These are phyloP conservation scores for Collybiopsis luxurians DNA, from an alignment of 768 basidiomycete species.

Conservation along the genomic window DNA sequence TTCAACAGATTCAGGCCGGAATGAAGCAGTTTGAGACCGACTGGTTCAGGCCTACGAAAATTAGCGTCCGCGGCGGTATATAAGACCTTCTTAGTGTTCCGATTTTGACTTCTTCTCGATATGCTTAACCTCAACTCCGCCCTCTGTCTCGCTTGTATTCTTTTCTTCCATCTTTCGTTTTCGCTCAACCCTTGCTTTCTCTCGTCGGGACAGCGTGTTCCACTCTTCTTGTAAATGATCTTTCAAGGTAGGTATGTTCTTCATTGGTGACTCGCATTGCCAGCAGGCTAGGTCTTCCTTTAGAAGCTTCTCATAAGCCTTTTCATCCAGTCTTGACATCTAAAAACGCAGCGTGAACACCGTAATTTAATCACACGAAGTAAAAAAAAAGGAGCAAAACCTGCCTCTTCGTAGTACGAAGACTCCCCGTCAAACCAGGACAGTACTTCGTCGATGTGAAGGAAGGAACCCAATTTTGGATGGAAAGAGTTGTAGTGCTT, in stretches of 20 bases:
- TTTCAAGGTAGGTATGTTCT: conserved; percentile 75
- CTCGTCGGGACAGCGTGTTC: conserved; percentile 43
- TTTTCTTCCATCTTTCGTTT: conserved; percentile 39
- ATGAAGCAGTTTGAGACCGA: too few species aligned
- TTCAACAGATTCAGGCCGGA: too few species aligned
- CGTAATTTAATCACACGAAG: too few species aligned
- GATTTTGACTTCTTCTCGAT: conserved; percentile 4
- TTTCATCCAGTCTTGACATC: conserved; percentile 52
- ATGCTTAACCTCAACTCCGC: background rate
- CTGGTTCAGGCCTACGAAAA: too few species aligned
- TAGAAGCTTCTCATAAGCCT: conserved; percentile 61
- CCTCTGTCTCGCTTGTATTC: background rate
- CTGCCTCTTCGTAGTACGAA: conserved; percentile 49
- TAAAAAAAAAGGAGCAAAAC: too few species aligned
- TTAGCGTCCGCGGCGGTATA: too few species aligned
- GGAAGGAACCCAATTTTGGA: conserved; percentile 80
- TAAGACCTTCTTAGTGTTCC: conserved; percentile 1
- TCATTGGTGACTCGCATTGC: conserved; percentile 58
- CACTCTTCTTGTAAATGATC: conserved; percentile 75
- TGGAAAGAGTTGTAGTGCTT: conserved; percentile 93
- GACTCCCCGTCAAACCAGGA: conserved; percentile 74
- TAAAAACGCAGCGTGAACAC: conserved; percentile 24
- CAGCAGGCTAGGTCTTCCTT: conserved; percentile 71
- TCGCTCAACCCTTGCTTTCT: conserved; percentile 37
- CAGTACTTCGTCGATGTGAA: conserved; percentile 74